Evolutionary conservation across 306 rosid species (phyloP).

Genomic region (Parietaria judaica): DNA sequence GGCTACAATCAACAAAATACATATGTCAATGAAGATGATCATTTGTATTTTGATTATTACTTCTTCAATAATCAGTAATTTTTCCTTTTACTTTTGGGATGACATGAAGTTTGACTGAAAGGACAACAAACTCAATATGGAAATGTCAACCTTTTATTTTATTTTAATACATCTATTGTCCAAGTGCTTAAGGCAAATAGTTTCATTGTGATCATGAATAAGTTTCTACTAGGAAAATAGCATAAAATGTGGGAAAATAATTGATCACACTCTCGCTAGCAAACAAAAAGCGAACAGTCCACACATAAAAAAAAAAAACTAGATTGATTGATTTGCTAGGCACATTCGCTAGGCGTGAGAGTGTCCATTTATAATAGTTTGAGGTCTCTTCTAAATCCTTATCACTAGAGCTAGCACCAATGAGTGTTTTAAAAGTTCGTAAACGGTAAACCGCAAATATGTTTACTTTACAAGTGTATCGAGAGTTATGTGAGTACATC

Average conservation of each 20-base stretch:
- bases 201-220: neutral
- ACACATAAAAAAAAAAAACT: neutral
- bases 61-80: neutral
- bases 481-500: too few relatives aligned
- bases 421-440: too few relatives aligned
- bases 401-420: neutral
- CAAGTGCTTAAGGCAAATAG: constrained; percentile 1
- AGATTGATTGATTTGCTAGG: constrained; percentile 15
- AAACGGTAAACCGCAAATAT: too few relatives aligned
- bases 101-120: constrained; percentile 16
- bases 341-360: constrained; percentile 12
- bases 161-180: neutral
- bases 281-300: neutral
- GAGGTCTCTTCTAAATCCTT: neutral
- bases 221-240: constrained; percentile 3
- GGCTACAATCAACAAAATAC: neutral
- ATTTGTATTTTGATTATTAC: neutral
- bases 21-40: neutral
- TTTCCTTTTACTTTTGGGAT: neutral
- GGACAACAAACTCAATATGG: constrained; percentile 13
- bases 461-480: too few relatives aligned
- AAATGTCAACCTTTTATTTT: neutral
- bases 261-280: constrained; percentile 10
- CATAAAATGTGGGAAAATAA: constrained; percentile 1
- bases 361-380: neutral